Conservation (phyloP, 768 basidiomycete genomes). For the Nidula microcarpa region DNA sequence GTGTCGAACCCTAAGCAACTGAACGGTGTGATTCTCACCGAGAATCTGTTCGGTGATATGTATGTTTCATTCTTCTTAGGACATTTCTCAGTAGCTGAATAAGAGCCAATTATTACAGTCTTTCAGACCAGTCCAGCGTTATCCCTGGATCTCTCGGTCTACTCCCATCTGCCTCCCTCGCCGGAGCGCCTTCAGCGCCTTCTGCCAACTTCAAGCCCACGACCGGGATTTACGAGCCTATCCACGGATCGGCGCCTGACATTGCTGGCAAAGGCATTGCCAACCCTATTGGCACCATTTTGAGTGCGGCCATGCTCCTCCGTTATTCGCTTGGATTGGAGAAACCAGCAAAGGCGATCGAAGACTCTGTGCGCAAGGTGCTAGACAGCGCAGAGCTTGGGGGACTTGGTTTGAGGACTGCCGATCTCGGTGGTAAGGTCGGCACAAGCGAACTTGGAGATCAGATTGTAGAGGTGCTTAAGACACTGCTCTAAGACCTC, state of each 20-base stretch:
- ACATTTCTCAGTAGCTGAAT: neutral
- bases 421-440: conserved; percentile 80
- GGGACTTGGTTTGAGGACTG: conserved; percentile 77
- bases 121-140: conserved; percentile 95
- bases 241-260: conserved; percentile 93
- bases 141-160: conserved; percentile 97
- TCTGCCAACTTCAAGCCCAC: conserved; percentile 73
- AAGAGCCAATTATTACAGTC: conserved; percentile 38
- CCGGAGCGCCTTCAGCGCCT: conserved; percentile 72
- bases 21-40: conserved; percentile 93
- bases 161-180: conserved; percentile 93
- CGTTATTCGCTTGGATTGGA: conserved; percentile 93
- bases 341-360: conserved; percentile 79
- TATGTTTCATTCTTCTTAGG: conserved; percentile 35
- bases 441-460: conserved; percentile 82
- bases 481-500: conserved; percentile 41
- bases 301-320: conserved; percentile 89
- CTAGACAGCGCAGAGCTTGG: conserved; percentile 69
- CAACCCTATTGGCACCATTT: conserved; percentile 93
- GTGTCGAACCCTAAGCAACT: conserved; percentile 86
- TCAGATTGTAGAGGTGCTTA: conserved; percentile 71
- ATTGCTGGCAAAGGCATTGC: conserved; percentile 94
- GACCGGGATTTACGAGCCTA: conserved; percentile 93
- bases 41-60: conserved; percentile 98
- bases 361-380: conserved; percentile 86